phyloP scores from a whole-genome alignment of 108 stramenopile species.

The Cyclotella cryptica region DNA sequence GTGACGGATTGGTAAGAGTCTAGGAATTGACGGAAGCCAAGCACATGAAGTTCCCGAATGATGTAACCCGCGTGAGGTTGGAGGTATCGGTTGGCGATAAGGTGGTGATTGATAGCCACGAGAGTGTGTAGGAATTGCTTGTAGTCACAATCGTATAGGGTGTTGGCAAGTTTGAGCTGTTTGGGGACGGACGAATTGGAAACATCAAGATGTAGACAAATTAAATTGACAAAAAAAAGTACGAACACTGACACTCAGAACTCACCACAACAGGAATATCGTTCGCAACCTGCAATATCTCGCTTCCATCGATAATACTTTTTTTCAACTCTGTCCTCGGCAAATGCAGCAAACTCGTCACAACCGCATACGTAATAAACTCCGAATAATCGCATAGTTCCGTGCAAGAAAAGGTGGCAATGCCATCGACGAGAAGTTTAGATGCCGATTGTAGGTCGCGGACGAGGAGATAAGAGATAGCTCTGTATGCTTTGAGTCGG shows the following conservation, averaged over 20 bases:
- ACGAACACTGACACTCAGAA: not conserved
- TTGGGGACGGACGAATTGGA: not conserved
- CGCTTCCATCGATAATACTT: conserved; percentile 97
- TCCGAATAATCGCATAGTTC: conserved; percentile 95
- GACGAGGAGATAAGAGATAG: conserved; percentile 72
- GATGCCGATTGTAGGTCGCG: conserved; percentile 90
- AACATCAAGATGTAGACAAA: not conserved
- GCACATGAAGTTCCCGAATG: conserved; percentile 93
- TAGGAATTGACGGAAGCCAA: conserved; percentile 97
- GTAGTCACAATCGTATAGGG: conserved; percentile 97
- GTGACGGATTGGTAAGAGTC: conserved; percentile 98
- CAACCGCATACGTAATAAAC: conserved; percentile 92
- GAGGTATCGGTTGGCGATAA: conserved; percentile 86
- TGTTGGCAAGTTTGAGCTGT: conserved; percentile 75
- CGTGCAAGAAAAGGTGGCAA: conserved; percentile 96
- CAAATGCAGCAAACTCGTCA: conserved; percentile 90
- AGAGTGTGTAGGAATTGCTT: conserved; percentile 90
- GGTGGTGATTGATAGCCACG: conserved; percentile 83
- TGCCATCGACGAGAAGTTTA: conserved; percentile 87
- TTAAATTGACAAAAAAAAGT: not conserved
- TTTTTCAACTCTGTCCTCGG: conserved; percentile 88
- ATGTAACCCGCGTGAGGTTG: conserved; percentile 86
- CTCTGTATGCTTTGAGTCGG: conserved; percentile 95
- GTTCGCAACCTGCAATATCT: conserved; percentile 87
- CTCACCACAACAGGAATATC: conserved; percentile 83